phyloP scores from a whole-genome alignment of 176 grass and related monocot genomes.

The Musa itinerans region DNA sequence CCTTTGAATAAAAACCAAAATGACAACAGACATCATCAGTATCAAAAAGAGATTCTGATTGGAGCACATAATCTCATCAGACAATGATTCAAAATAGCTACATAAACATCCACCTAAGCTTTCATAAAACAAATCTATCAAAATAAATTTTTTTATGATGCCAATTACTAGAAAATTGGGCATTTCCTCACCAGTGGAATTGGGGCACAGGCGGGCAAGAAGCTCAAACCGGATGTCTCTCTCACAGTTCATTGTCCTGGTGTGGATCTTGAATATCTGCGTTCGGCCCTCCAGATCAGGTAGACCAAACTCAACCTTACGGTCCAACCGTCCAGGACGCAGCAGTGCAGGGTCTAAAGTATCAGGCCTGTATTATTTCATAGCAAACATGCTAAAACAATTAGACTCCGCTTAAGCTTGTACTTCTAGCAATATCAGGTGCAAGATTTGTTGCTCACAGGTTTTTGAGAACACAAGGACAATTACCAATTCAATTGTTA shows the following conservation, averaged over 20 bases:
- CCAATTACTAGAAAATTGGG: not conserved
- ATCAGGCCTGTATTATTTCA: conserved; percentile 44
- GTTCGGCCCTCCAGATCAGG: conserved; percentile 84
- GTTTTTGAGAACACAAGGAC: too few species aligned
- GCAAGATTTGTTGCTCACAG: too few species aligned
- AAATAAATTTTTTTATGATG: not conserved
- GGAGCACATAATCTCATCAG: not conserved
- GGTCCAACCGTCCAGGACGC: conserved; percentile 79
- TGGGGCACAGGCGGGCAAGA: conserved; percentile 85
- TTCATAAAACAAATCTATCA: not conserved
- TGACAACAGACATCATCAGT: not conserved
- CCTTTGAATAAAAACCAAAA: conserved; percentile 19
- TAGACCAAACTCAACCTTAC: conserved; percentile 82
- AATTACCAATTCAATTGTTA: too few species aligned
- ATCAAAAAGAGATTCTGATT: not conserved
- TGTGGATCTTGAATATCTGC: conserved; percentile 96
- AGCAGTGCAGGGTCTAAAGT: conserved; percentile 79
- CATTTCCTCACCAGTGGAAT: conserved; percentile 58
- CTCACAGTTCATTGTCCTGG: conserved; percentile 84
- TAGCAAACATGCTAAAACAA: not conserved
- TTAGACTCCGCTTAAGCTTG: not conserved
- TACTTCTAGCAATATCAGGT: not conserved
- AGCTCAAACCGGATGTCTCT: conserved; percentile 87
- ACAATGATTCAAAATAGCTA: too few species aligned
- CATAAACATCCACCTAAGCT: too few species aligned